phyloP scores from a whole-genome alignment of 257 asterid genomes.

The Penstemon barbatus region DNA sequence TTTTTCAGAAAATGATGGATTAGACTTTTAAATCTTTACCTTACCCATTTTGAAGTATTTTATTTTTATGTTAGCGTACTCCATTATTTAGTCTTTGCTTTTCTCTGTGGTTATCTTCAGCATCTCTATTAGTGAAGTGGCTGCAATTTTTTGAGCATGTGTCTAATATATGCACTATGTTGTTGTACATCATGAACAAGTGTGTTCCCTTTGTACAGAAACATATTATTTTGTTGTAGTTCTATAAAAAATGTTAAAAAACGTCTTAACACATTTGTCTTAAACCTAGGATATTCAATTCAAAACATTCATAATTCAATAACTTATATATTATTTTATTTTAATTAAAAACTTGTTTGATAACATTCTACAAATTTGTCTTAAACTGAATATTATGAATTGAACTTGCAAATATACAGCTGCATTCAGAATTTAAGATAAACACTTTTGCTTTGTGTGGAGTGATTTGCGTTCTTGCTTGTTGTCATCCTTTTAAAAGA shows the following conservation, averaged over 20 bases:
- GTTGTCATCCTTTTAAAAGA: neutral
- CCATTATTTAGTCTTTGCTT: neutral
- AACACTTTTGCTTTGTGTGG: conserved; percentile 7
- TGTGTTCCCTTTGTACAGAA: neutral
- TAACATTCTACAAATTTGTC: neutral
- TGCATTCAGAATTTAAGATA: conserved; percentile 3
- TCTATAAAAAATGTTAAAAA: neutral
- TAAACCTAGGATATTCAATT: no score
- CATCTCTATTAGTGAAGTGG: conserved; percentile 15
- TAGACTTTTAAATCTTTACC: conserved; percentile 6
- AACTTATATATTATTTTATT: neutral
- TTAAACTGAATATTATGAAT: conserved; percentile 3
- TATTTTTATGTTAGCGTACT: conserved; percentile 6
- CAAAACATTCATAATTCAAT: no score
- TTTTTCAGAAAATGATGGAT: conserved; percentile 14
- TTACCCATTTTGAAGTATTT: neutral
- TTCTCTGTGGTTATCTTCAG: neutral
- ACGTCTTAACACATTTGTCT: neutral
- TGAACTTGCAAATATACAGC: conserved; percentile 15
- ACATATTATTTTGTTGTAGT: neutral
- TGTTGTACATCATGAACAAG: conserved; percentile 8
- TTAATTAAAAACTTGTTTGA: neutral
- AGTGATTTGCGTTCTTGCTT: conserved; percentile 7
- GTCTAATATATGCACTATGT: neutral
- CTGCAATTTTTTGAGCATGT: neutral